Conservation (phyloP, 192 early-diverging fungal genomes). For the Lobulomyces angularis region DNA sequence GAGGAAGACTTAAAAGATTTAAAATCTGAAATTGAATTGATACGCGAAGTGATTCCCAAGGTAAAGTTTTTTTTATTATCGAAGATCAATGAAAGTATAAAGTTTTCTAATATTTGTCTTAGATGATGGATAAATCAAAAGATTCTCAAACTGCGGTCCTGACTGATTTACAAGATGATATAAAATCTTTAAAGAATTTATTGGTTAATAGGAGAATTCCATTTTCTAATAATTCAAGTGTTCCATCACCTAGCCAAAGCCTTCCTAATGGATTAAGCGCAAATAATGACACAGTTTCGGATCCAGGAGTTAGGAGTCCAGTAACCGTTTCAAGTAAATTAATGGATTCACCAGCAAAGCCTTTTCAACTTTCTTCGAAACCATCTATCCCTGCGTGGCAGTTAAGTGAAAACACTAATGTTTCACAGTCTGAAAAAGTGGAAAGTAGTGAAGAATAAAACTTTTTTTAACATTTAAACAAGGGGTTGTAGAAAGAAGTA, state of each 20-base stretch:
- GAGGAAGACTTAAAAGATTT: conserved; percentile 60
- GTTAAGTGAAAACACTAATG: too few species aligned
- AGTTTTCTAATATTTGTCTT: neutral
- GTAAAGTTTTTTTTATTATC: conserved; percentile 20
- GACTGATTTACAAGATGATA: conserved; percentile 78
- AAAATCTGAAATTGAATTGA: conserved; percentile 59
- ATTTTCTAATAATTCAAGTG: too few species aligned
- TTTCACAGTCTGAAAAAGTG: too few species aligned
- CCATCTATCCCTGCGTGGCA: conserved; percentile 37
- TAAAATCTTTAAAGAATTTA: conserved; percentile 86
- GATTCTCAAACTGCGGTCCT: conserved; percentile 54
- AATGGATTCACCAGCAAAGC: too few species aligned
- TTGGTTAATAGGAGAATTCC: conserved; percentile 63
- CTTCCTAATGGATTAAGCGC: too few species aligned
- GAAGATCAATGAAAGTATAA: neutral
- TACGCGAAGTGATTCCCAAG: conserved; percentile 63
- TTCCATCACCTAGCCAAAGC: too few species aligned
- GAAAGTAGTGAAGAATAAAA: neutral
- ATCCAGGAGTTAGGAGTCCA: too few species aligned
- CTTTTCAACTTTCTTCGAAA: conserved; percentile 7
- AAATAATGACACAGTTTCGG: too few species aligned
- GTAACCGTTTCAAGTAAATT: too few species aligned
- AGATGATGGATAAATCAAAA: conserved; percentile 63
- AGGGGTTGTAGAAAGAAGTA: too few species aligned
- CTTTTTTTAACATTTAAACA: too few species aligned